phyloP scores from a whole-genome alignment of 352 stramenopile genomes.

The Globisporangium camurandrum region DNA sequence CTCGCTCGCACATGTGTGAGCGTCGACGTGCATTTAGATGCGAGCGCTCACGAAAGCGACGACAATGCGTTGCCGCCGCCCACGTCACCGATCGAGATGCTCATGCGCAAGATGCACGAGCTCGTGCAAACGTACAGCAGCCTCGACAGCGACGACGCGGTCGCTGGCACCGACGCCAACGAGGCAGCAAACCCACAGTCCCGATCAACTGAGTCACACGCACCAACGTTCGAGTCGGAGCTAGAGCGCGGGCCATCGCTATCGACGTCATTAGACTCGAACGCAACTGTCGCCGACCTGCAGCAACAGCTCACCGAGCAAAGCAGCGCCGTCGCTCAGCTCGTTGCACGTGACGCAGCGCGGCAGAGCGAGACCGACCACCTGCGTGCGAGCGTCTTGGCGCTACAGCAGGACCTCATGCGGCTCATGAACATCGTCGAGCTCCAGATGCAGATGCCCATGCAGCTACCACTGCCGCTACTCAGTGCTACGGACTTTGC shows the following conservation, averaged over 20 bases:
- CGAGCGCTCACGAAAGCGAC: background rate
- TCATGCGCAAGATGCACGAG: constrained; percentile 53
- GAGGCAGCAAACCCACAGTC: background rate
- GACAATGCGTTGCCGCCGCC: background rate
- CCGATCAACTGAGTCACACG: too few relatives aligned
- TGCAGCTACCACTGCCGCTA: constrained; percentile 15
- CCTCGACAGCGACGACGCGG: background rate
- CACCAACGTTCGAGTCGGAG: too few relatives aligned
- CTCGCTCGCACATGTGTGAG: background rate
- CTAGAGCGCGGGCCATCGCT: too few relatives aligned
- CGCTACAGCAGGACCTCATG: constrained; percentile 65
- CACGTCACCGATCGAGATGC: constrained; percentile 33
- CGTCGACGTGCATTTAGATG: constrained; percentile 2
- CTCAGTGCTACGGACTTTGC: background rate
- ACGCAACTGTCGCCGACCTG: constrained; percentile 7
- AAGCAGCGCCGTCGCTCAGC: constrained; percentile 16
- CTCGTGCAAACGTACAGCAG: constrained; percentile 39
- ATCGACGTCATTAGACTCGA: too few relatives aligned
- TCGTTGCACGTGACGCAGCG: constrained; percentile 25
- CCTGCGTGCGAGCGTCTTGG: constrained; percentile 54
- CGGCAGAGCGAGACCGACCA: constrained; percentile 36
- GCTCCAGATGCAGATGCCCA: constrained; percentile 64
- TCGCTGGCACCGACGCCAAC: background rate
- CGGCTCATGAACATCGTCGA: constrained; percentile 72
- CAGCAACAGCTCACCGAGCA: constrained; percentile 21